Conservation (phyloP, 768 basidiomycete species). For the Termitomyces sp. region DNA sequence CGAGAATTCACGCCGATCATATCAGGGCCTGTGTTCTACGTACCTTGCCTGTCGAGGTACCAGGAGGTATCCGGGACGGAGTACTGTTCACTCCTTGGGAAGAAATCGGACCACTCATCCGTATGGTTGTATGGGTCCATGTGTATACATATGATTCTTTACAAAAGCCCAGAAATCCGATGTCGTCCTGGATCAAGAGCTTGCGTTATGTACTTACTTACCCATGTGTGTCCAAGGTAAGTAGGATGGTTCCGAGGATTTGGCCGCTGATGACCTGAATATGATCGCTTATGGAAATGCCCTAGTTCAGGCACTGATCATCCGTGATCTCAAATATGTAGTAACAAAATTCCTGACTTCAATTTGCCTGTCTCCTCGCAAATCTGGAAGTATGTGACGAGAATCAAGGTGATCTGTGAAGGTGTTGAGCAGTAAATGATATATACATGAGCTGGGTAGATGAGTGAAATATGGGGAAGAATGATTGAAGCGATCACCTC, state of each 20-base stretch:
- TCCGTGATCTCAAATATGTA: not conserved
- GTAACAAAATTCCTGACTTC: not conserved
- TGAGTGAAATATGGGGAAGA: not conserved
- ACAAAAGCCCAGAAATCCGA: not conserved
- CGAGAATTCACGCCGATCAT: not conserved
- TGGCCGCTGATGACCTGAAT: not conserved
- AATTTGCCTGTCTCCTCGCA: not conserved
- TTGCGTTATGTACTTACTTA: not conserved
- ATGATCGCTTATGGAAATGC: not conserved
- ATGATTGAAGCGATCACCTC: conserved; percentile 3
- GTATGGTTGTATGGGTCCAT: not conserved
- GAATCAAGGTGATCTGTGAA: not conserved
- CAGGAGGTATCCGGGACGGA: not conserved
- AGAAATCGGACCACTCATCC: conserved; percentile 2
- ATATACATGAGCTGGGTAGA: not conserved
- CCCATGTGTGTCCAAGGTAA: not conserved
- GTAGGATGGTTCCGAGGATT: not conserved
- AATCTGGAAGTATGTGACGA: not conserved
- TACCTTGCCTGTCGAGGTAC: not conserved
- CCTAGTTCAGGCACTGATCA: not conserved
- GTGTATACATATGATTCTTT: not conserved
- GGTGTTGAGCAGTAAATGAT: not conserved
- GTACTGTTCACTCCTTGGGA: not conserved
- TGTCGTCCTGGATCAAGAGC: not conserved
- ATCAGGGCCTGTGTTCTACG: not conserved